Percentiles rank a stretch among this genome's conserved stretches.
Evolutionary conservation across 352 stramenopile genomes (phyloP).

Genomic region (Phytophthora cactorum): DNA sequence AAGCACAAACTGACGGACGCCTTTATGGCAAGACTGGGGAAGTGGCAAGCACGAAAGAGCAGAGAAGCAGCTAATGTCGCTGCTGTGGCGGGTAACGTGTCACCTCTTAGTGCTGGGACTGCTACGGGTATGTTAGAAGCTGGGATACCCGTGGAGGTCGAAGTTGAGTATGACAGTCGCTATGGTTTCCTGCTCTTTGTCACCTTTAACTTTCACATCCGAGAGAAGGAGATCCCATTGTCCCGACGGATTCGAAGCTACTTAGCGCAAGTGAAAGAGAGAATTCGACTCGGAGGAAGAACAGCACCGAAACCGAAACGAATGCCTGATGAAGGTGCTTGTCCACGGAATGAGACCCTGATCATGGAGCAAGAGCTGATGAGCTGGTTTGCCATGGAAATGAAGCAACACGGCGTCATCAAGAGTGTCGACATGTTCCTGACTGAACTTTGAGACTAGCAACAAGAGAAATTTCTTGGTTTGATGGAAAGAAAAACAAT

Average conservation of each 20-base stretch:
- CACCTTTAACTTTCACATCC: conserved; percentile 52
- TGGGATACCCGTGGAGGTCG: conserved; percentile 71
- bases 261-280: conserved; percentile 18
- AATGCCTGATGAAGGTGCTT: not conserved
- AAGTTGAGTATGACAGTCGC: conserved; percentile 69
- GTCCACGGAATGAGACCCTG: conserved; percentile 1
- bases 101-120: conserved; percentile 17
- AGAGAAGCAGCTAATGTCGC: not conserved
- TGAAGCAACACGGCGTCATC: conserved; percentile 64
- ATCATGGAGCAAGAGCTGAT: conserved; percentile 43
- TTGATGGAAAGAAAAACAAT: no score
- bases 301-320: conserved; percentile 15
- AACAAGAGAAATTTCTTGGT: no score
- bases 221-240: conserved; percentile 24
- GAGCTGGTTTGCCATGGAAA: conserved; percentile 57
- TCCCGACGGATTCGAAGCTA: conserved; percentile 6
- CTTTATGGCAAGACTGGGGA: conserved; percentile 17
- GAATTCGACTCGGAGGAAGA: conserved; percentile 16
- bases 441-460: conserved; percentile 12
- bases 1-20: conserved; percentile 40
- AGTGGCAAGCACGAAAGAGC: conserved; percentile 14
- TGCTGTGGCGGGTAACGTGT: conserved; percentile 29
- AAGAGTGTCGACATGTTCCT: conserved; percentile 33
- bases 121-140: conserved; percentile 26
- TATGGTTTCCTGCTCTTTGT: conserved; percentile 62